Conservation (phyloP, 768 basidiomycete species). For the Rhodotorula babjevae region DNA sequence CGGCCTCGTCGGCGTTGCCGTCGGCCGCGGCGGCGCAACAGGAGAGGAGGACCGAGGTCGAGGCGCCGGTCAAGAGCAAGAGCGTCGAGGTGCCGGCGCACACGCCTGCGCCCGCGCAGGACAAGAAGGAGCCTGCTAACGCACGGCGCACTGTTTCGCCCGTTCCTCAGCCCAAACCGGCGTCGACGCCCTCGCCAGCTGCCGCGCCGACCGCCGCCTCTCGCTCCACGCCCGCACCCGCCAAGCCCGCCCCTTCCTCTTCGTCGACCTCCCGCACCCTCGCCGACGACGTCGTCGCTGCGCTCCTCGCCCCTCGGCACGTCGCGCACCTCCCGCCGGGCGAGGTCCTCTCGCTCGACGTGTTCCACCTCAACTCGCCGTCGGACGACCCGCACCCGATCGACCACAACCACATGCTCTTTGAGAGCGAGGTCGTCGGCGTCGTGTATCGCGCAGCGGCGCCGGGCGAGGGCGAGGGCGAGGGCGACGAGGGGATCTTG, state of each 20-base stretch:
- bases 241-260: neutral
- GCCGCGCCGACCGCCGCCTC: too few species aligned
- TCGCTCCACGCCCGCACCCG: neutral
- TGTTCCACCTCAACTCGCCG: conserved; percentile 34
- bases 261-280: neutral
- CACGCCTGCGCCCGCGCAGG: neutral
- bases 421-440: conserved; percentile 22
- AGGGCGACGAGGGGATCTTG: neutral
- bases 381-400: conserved; percentile 24
- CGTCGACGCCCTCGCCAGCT: too few species aligned
- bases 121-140: neutral
- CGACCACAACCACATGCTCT: conserved; percentile 29
- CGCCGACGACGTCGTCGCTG: conserved; percentile 9
- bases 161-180: neutral
- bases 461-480: neutral
- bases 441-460: conserved; percentile 12
- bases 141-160: neutral
- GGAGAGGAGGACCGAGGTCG: neutral
- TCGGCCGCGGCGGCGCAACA: neutral
- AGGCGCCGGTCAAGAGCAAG: neutral
- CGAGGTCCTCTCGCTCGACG: conserved; percentile 18
- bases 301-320: neutral
- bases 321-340: conserved; percentile 5
- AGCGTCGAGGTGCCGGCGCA: neutral
- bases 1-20: neutral